Evolutionary conservation across 345 rosid species (phyloP), one percentile per base, ranked within the genome.

Genomic region (Citropsis articulata): DNA sequence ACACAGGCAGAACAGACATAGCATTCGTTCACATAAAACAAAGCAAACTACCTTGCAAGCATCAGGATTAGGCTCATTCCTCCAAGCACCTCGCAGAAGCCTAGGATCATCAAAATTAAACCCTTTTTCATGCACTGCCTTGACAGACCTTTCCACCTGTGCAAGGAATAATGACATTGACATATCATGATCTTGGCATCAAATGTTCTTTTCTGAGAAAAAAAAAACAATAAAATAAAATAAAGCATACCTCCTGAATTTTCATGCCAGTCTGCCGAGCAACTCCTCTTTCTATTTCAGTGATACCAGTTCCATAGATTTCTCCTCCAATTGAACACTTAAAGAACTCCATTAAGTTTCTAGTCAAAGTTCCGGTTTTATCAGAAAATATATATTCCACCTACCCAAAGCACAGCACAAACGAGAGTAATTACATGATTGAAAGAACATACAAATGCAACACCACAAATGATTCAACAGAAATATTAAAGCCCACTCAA

Each of bases 241-340:
- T 65, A 79, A 70, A 45, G 25, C 78, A 64, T 88, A 93, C 93
- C 87, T 91, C 98, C 86, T 88, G 92, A 56, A 94, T 42, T 85
- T 87, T 91, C 62, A 86, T 75, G 79, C 98, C 99, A 84, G 70
- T 89, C 72, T 90, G 88, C 78, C 87, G 85, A 25, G 97, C 93
- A 55, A 90, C 87, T 35, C 90, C 99, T 84, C 81, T 87, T 84
- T 97, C 99, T 76, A 91, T 93, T 85, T 94, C 99, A 75, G 98
- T 97, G 83, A 91, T 69, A 76, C 99, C 99, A 79, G 90, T 82
- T 76, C 99, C 99, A 85, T 97, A 97, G 66, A 86, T 84, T 85
- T 90, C 93, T 77, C 98, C 99, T 80, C 96, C 99, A 86, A 97
- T 93, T 50, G 99, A 94, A 84, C 99, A 94, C 89, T 97, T 97